phyloP scores from a whole-genome alignment of 148 eudicot genomes.

The Salicornia ramosissima region DNA sequence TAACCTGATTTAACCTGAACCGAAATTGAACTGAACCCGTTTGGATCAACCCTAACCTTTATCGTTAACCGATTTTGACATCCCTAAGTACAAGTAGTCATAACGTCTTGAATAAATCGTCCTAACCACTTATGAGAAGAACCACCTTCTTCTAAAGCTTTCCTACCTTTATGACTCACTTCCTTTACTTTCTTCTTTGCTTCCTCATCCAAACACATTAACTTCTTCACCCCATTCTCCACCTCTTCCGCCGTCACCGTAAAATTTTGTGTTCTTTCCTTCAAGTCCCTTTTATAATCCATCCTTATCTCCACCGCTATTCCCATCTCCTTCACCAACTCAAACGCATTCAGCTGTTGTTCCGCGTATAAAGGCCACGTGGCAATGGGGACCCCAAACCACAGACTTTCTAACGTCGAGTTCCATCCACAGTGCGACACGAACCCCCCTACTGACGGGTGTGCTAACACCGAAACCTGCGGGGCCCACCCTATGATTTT shows the following conservation, averaged over 20 bases:
- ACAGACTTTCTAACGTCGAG: slow-evolving; percentile 18
- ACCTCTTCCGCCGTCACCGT: slow-evolving; percentile 25
- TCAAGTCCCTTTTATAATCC: slow-evolving; percentile 17
- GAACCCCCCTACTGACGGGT: slow-evolving; percentile 23
- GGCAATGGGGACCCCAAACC: slow-evolving; percentile 24
- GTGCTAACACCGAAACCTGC: slow-evolving; percentile 21
- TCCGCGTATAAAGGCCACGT: slow-evolving; percentile 30
- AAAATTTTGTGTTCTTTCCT: not conserved
- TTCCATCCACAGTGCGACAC: slow-evolving; percentile 38
- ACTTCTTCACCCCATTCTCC: slow-evolving; percentile 25
- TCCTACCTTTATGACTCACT: slow-evolving; percentile 21
- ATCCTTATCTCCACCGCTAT: slow-evolving; percentile 26
- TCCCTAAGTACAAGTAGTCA: not conserved
- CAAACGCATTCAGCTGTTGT: slow-evolving; percentile 28
- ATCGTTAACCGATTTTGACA: too few relatives aligned
- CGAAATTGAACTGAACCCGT: too few relatives aligned
- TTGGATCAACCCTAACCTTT: too few relatives aligned
- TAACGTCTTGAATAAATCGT: slow-evolving; percentile 23
- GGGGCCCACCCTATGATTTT: slow-evolving; percentile 37
- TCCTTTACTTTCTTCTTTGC: slow-evolving; percentile 16
- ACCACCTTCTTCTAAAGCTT: slow-evolving; percentile 29
- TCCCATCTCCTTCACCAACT: slow-evolving; percentile 21
- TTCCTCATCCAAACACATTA: slow-evolving; percentile 19
- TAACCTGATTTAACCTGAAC: too few relatives aligned
- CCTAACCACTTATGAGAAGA: slow-evolving; percentile 24